Base-by-base conservation (phyloP, 2,329 filamentous ascomycete species). In the Cadophora gregata region DNA sequence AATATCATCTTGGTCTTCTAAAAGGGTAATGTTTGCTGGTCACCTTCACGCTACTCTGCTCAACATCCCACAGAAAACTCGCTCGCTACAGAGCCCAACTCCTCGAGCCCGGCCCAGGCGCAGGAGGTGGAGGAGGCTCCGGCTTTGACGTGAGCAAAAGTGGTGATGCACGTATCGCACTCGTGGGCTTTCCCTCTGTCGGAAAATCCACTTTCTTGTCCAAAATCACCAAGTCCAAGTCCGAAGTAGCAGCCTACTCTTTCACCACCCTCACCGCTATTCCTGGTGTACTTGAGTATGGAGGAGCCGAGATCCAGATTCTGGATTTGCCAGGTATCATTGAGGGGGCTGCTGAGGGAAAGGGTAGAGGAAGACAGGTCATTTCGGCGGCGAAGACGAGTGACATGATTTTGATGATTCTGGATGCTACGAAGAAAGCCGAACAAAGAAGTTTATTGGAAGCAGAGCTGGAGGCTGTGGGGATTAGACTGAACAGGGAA, bases 151-250 rank as follows among this genome's bases (percentile, higher is more conserved):
- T 99, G 50, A 96, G 91, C 79, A 99, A 99, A 81, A 95, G 91
- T 72, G 96, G 96, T 70, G 96, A 99, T 83, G 96, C 96, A 16
- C 89, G 96, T 76, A 98, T 99, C 81, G 93, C 96, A 1, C 88
- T 99, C 1, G 96, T 99, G 63, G 96, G 96, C n/a, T 99, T 99
- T 75, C 96, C 96, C 0, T 99, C 96, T 0, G 96, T 99, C 61
- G 96, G 96, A 78, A 99, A 99, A 83, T 99, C 96, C 2, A 99
- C 96, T 0, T 98, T 99, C 77, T 80, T 99, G n/a, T 97, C 94
- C 59, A 97, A 98, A 77, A 96, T 99, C 78, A 99, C 96, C 59
- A 98, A 97, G 82, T 99, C 96, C 47, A 93, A 93, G 77, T 97
- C 93, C 60, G 95, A 97, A 79, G 93, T 97, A 31, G 96, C 96